Percentiles rank a stretch among this genome's conserved stretches.
Evolutionary conservation across 805 yeast genomes (phyloP).

Genomic region (Ogataea glucozyma): DNA sequence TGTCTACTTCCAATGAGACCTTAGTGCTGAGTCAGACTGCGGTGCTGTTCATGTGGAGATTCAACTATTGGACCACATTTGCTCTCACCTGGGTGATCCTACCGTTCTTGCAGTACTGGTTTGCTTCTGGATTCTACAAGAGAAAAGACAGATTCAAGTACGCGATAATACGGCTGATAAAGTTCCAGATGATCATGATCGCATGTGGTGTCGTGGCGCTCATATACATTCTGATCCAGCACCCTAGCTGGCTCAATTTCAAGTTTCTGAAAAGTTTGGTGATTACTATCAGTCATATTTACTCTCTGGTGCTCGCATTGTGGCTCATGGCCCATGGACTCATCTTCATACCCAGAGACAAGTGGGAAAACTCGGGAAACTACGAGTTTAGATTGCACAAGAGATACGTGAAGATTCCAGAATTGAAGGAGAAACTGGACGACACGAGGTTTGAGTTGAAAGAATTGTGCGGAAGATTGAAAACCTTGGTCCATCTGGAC

Average conservation of each 20-base stretch:
- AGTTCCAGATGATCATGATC: slow-evolving; percentile 60
- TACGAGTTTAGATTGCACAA: slow-evolving; percentile 32
- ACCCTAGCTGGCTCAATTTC: slow-evolving; percentile 32
- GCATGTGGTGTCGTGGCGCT: slow-evolving; percentile 53
- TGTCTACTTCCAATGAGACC: slow-evolving; percentile 46
- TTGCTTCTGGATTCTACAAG: slow-evolving; percentile 65
- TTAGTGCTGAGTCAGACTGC: slow-evolving; percentile 43
- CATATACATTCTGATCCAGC: slow-evolving; percentile 54
- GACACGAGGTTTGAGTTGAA: slow-evolving; percentile 63
- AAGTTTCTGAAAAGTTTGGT: slow-evolving; percentile 63
- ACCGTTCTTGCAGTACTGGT: slow-evolving; percentile 73
- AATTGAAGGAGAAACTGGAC: slow-evolving; percentile 56
- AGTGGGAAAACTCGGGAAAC: slow-evolving; percentile 26
- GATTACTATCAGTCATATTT: slow-evolving; percentile 76
- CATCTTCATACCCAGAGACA: slow-evolving; percentile 59
- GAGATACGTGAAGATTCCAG: slow-evolving; percentile 55
- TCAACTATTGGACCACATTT: slow-evolving; percentile 80
- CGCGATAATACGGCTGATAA: slow-evolving; percentile 55
- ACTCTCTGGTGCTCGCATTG: slow-evolving; percentile 69
- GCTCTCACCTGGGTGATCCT: slow-evolving; percentile 74
- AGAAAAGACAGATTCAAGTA: slow-evolving; percentile 49
- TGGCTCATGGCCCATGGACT: slow-evolving; percentile 88
- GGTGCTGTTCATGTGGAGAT: slow-evolving; percentile 65
- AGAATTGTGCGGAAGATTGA: slow-evolving; percentile 62
- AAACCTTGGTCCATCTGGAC: slow-evolving; percentile 48